phyloP scores from a whole-genome alignment of 2,329 filamentous ascomycete genomes.

The Lasiodiplodia theobromae region DNA sequence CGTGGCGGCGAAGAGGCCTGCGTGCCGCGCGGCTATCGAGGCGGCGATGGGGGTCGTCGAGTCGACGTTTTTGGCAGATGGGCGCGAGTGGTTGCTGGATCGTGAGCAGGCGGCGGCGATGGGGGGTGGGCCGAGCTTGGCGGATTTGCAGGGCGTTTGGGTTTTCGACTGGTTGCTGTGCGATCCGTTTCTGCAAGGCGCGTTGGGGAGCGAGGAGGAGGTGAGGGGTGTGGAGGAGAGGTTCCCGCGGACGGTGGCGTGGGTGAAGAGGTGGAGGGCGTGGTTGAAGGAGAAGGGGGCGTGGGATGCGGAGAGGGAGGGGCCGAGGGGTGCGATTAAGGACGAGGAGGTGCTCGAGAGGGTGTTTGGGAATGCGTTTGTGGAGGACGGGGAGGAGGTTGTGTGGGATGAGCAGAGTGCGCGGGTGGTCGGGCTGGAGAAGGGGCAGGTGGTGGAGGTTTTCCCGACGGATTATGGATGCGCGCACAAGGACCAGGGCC shows the following conservation, averaged over 20 bases:
- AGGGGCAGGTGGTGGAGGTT: constrained; percentile 60
- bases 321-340: constrained; percentile 45
- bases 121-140: constrained; percentile 54
- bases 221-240: neutral
- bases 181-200: constrained; percentile 52
- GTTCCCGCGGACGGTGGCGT: constrained; percentile 5
- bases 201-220: constrained; percentile 57
- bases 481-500: constrained; percentile 38
- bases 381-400: constrained; percentile 39
- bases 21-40: constrained; percentile 63
- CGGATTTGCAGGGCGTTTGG: constrained; percentile 72
- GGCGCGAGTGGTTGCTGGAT: constrained; percentile 67
- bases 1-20: constrained; percentile 56
- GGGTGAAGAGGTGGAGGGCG: constrained; percentile 5
- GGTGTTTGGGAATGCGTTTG: constrained; percentile 49
- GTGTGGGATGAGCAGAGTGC: constrained; percentile 50
- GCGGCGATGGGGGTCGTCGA: constrained; percentile 67
- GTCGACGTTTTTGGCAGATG: constrained; percentile 67
- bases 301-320: constrained; percentile 30
- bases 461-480: constrained; percentile 43
- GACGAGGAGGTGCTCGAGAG: constrained; percentile 62
- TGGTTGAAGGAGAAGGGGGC: neutral
- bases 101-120: too few relatives aligned
- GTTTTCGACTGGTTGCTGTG: constrained; percentile 67
- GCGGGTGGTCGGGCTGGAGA: constrained; percentile 62